Evolutionary conservation across 2,329 filamentous ascomycete species (phyloP).

Genomic region (Metarhizium robertsii): DNA sequence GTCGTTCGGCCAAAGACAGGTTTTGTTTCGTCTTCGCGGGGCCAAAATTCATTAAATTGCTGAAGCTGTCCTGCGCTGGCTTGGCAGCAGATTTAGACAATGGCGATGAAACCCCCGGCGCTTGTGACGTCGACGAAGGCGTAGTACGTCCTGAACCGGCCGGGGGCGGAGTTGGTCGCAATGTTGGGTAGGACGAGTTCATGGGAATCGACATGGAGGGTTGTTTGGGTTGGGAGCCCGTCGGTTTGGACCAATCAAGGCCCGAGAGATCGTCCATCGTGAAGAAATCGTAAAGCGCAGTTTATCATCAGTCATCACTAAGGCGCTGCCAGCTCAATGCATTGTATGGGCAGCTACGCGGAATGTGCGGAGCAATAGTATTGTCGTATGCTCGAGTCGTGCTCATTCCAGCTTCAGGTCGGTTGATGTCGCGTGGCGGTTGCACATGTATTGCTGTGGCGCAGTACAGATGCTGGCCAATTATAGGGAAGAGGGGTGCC

Average conservation of each 20-base stretch:
- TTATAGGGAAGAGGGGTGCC: background rate
- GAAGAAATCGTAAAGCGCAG: slow-evolving; percentile 1
- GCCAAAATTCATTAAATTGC: slow-evolving; percentile 58
- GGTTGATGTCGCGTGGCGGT: background rate
- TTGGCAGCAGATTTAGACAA: slow-evolving; percentile 38
- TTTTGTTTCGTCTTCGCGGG: slow-evolving; percentile 53
- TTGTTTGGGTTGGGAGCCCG: slow-evolving; percentile 22
- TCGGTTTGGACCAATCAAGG: slow-evolving; percentile 47
- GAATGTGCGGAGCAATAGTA: background rate
- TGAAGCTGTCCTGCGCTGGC: slow-evolving; percentile 63
- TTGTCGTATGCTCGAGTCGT: background rate
- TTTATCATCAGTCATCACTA: slow-evolving; percentile 5
- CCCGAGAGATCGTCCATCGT: slow-evolving; percentile 54
- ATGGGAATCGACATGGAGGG: slow-evolving; percentile 20
- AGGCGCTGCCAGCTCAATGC: slow-evolving; percentile 5
- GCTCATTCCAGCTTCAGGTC: background rate
- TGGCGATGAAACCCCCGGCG: slow-evolving; percentile 25
- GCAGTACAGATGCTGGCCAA: background rate
- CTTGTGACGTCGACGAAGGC: slow-evolving; percentile 39
- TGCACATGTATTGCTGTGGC: background rate
- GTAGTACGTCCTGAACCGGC: slow-evolving; percentile 47
- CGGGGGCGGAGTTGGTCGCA: slow-evolving; percentile 48
- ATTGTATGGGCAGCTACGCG: background rate
- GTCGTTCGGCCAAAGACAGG: slow-evolving; percentile 69
- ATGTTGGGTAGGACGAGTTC: slow-evolving; percentile 37